Conservation (phyloP, 1,284 basidiomycete genomes). For the Cryptococcus sp. region DNA sequence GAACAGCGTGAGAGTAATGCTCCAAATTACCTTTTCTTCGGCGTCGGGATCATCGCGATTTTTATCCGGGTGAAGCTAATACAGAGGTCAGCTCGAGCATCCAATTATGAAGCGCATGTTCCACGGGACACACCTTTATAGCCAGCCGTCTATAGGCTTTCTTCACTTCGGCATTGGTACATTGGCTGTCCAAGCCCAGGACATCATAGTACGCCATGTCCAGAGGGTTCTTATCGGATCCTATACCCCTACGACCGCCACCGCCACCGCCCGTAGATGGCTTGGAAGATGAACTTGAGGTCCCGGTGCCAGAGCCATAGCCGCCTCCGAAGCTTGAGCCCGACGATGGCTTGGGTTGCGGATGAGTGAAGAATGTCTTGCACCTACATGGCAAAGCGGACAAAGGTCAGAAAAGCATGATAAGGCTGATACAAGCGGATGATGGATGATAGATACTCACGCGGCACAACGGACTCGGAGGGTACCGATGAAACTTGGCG, state of each 20-base stretch:
- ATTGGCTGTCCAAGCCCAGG: conserved; percentile 42
- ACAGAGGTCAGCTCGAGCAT: background rate
- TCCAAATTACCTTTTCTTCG: conserved; percentile 65
- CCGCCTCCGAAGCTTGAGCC: no score
- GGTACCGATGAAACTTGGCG: conserved; percentile 63
- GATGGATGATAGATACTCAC: conserved; percentile 51
- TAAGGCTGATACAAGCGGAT: background rate
- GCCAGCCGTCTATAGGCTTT: conserved; percentile 93
- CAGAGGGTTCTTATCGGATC: conserved; percentile 82
- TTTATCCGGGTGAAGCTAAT: conserved; percentile 59
- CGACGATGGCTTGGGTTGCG: conserved; percentile 38
- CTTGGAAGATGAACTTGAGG: conserved; percentile 4
- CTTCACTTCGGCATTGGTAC: conserved; percentile 65
- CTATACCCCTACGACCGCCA: conserved; percentile 64
- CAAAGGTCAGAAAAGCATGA: background rate
- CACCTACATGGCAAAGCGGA: conserved; percentile 21
- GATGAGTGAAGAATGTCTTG: conserved; percentile 40
- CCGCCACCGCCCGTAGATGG: conserved; percentile 7
- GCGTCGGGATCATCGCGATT: conserved; percentile 90
- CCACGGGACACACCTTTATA: conserved; percentile 66
- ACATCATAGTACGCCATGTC: conserved; percentile 82
- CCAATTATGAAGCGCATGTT: background rate
- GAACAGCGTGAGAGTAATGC: background rate
- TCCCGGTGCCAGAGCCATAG: conserved; percentile 1
- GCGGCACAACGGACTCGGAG: conserved; percentile 70